Conservation (phyloP, 805 yeast species). For the Starmerella gropengiesseri region DNA sequence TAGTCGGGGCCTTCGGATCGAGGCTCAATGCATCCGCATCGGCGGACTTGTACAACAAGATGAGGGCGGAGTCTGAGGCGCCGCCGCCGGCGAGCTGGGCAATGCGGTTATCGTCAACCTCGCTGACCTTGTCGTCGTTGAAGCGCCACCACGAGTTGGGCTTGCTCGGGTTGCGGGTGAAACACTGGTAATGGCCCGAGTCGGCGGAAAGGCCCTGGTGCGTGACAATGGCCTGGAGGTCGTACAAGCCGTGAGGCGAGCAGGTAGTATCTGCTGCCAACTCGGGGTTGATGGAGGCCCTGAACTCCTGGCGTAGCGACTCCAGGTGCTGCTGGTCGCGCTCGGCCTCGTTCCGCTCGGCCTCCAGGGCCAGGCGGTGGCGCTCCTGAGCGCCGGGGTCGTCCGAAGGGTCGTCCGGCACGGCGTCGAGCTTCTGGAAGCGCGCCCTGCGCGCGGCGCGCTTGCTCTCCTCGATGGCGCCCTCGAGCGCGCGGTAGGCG, state of each 20-base stretch:
- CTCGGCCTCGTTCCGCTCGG: constrained; percentile 14
- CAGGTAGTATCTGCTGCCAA: constrained; percentile 42
- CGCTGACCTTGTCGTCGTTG: constrained; percentile 80
- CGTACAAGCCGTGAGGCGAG: constrained; percentile 81
- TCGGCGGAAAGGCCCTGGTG: constrained; percentile 95
- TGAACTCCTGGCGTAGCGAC: constrained; percentile 26
- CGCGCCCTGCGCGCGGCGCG: constrained; percentile 62
- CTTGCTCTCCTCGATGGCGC: constrained; percentile 57
- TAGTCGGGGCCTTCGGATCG: not conserved
- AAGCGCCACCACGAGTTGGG: constrained; percentile 88
- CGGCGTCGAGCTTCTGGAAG: constrained; percentile 34
- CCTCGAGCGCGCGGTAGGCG: constrained; percentile 61
- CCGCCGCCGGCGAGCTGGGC: constrained; percentile 93
- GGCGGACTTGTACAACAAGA: constrained; percentile 72
- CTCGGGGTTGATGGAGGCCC: constrained; percentile 33
- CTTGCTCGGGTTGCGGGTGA: constrained; percentile 50
- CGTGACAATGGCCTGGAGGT: constrained; percentile 70
- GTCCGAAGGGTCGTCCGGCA: constrained; percentile 16
- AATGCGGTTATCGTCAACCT: constrained; percentile 69
- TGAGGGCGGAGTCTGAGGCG: constrained; percentile 87
- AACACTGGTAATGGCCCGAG: constrained; percentile 94
- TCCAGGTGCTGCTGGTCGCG: constrained; percentile 18
- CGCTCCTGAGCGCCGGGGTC: constrained; percentile 19
- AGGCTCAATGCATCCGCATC: not conserved
- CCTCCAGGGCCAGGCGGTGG: constrained; percentile 20